Evolutionary conservation across 768 basidiomycete species (phyloP).

Genomic region (Xerocomellus dryophilus): DNA sequence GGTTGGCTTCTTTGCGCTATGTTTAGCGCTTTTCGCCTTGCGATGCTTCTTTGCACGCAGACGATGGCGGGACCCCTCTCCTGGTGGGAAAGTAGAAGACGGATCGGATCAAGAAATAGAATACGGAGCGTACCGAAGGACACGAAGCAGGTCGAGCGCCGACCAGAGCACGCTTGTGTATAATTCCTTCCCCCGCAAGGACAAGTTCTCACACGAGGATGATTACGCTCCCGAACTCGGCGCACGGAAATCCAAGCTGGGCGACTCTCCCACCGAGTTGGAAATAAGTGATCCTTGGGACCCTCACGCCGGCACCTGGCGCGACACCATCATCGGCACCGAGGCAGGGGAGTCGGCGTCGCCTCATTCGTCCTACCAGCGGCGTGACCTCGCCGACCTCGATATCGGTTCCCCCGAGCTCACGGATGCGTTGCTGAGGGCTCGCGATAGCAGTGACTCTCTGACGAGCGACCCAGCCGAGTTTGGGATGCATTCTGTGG

Average conservation of each 20-base stretch:
- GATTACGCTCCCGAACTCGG: constrained; percentile 11
- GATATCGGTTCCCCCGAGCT: constrained; percentile 26
- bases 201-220: constrained; percentile 18
- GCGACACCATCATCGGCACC: constrained; percentile 32
- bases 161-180: constrained; percentile 37
- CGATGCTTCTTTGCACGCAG: constrained; percentile 50
- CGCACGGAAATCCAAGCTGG: constrained; percentile 4
- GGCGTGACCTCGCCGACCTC: background rate
- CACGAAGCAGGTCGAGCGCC: constrained; percentile 24
- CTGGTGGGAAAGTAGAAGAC: constrained; percentile 14
- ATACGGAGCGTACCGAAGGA: constrained; percentile 36
- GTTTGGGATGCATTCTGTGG: constrained; percentile 19
- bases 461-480: constrained; percentile 17
- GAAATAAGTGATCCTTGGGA: constrained; percentile 26
- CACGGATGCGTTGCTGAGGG: constrained; percentile 33
- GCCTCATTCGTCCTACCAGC: constrained; percentile 9
- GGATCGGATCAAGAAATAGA: constrained; percentile 11
- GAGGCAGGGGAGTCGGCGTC: constrained; percentile 16
- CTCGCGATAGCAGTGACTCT: constrained; percentile 25
- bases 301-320: constrained; percentile 20
- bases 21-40: constrained; percentile 49
- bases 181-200: constrained; percentile 36
- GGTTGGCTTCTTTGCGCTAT: constrained; percentile 55
- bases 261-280: background rate
- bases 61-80: constrained; percentile 25